Evolutionary conservation across 768 basidiomycete genomes (phyloP).

Genomic region (Epithele typhae): DNA sequence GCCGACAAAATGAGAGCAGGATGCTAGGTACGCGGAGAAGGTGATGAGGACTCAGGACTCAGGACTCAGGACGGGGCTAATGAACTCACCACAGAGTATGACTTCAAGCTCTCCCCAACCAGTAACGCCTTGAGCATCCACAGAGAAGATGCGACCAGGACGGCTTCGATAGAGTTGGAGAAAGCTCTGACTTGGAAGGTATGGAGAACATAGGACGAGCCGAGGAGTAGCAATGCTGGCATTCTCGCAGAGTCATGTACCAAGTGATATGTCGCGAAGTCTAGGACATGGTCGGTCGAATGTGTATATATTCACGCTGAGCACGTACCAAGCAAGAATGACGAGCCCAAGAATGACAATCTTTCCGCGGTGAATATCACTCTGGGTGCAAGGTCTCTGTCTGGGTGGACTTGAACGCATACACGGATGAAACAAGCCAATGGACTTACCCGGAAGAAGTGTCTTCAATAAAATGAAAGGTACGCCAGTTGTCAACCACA

Average conservation of each 20-base stretch:
- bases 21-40: too few species aligned
- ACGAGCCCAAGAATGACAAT: constrained; percentile 26
- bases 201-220: constrained; percentile 32
- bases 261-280: constrained; percentile 14
- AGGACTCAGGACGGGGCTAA: neutral
- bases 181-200: constrained; percentile 38
- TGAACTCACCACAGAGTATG: constrained; percentile 1
- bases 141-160: constrained; percentile 28
- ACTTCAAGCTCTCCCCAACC: neutral
- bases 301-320: neutral
- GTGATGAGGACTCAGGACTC: neutral
- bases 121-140: constrained; percentile 21
- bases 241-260: constrained; percentile 15
- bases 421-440: neutral
- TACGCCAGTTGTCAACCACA: constrained; percentile 29
- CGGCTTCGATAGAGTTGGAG: constrained; percentile 34
- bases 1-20: neutral
- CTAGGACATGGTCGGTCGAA: constrained; percentile 10
- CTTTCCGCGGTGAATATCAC: constrained; percentile 29
- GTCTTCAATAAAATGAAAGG: constrained; percentile 23
- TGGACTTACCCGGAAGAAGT: constrained; percentile 21
- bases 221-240: constrained; percentile 26
- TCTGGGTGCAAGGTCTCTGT: constrained; percentile 2
- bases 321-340: constrained; percentile 30
- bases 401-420: constrained; percentile 6